These are phyloP conservation scores for Mycena haematopus DNA, from an alignment of 768 basidiomycete genomes.

Conservation along the genomic window DNA sequence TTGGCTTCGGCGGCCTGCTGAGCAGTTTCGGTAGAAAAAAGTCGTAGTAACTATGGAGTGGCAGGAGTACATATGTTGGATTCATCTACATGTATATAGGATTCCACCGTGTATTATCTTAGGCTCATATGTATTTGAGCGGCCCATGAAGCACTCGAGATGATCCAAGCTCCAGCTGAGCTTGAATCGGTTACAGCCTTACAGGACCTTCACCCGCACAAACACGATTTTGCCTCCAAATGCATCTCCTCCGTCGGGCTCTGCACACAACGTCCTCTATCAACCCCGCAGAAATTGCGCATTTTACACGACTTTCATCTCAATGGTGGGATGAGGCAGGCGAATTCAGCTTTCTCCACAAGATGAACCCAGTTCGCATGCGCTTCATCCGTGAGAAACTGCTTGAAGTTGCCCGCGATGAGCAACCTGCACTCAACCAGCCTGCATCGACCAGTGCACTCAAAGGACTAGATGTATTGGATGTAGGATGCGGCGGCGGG, in stretches of 20 bases:
- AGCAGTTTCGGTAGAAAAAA: slow-evolving; percentile 21
- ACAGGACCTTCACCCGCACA: neutral
- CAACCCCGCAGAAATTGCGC: slow-evolving; percentile 82
- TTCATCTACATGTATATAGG: neutral
- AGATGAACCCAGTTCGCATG: slow-evolving; percentile 93
- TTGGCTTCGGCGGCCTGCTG: slow-evolving; percentile 32
- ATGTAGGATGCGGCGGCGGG: slow-evolving; percentile 94
- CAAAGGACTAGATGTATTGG: slow-evolving; percentile 69
- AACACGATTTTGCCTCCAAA: neutral
- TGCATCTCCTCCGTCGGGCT: slow-evolving; percentile 14
- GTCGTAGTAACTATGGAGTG: neutral
- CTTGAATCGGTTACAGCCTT: no score
- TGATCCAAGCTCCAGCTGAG: no score
- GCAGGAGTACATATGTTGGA: neutral
- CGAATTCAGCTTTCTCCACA: slow-evolving; percentile 87
- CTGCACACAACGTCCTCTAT: slow-evolving; percentile 51
- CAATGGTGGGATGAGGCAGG: slow-evolving; percentile 96
- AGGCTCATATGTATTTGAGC: no score
- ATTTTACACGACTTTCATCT: slow-evolving; percentile 88
- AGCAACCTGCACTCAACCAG: slow-evolving; percentile 44
- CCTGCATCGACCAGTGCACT: slow-evolving; percentile 49
- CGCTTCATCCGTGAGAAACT: slow-evolving; percentile 84
- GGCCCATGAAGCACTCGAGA: no score
- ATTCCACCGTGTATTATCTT: no score
- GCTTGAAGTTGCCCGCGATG: slow-evolving; percentile 65